These are phyloP conservation scores for Helianthus tuberosus DNA, from an alignment of 129 eudicot genomes.

Conservation along the genomic window DNA sequence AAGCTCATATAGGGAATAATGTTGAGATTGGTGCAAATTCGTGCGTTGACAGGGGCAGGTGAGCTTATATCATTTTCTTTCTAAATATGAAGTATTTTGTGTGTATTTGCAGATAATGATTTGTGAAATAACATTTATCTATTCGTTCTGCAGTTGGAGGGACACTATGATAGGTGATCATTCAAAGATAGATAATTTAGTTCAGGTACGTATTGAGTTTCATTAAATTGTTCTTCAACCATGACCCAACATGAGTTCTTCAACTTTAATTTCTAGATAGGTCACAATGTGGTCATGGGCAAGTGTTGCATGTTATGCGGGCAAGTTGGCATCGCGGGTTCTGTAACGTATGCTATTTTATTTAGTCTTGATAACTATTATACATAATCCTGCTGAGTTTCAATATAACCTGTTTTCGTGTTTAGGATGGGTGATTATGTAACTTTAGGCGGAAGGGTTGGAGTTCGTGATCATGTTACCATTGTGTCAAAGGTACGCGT, in stretches of 20 bases:
- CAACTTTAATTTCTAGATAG: constrained; percentile 60
- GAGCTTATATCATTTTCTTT: constrained; percentile 28
- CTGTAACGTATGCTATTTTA: constrained; percentile 63
- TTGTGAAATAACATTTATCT: constrained; percentile 14
- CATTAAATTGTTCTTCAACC: background rate
- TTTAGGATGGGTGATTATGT: constrained; percentile 79
- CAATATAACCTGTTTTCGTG: background rate
- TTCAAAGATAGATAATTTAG: constrained; percentile 90
- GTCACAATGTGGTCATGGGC: constrained; percentile 84
- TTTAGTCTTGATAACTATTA: background rate
- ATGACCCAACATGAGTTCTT: constrained; percentile 2
- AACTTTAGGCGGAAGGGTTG: constrained; percentile 88
- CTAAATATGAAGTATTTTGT: background rate
- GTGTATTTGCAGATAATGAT: background rate
- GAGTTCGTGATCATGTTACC: constrained; percentile 83
- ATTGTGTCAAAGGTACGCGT: constrained; percentile 67
- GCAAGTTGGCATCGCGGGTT: constrained; percentile 96
- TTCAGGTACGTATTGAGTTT: constrained; percentile 55
- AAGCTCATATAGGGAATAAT: constrained; percentile 72
- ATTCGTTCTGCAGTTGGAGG: constrained; percentile 73
- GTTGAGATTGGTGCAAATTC: constrained; percentile 97
- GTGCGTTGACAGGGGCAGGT: constrained; percentile 98
- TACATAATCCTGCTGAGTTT: constrained; percentile 5
- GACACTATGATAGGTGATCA: constrained; percentile 83
- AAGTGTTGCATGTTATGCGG: constrained; percentile 87